phyloP scores from a whole-genome alignment of 306 rosid genomes.

The Ammopiptanthus mongolicus region DNA sequence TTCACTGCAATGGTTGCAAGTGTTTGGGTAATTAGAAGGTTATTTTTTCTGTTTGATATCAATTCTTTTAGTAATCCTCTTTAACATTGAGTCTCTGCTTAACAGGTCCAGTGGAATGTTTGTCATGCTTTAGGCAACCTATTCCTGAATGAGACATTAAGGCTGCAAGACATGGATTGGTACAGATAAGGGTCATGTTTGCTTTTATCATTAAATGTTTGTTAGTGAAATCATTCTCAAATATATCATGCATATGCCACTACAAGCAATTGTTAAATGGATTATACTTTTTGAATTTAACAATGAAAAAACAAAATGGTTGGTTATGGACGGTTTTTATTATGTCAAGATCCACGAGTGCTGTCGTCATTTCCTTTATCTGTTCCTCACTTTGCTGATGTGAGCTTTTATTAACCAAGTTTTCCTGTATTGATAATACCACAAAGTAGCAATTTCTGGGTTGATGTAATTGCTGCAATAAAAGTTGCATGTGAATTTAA shows the following conservation, averaged over 20 bases:
- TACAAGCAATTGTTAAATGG: neutral
- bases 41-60: no score
- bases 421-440: neutral
- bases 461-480: neutral
- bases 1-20: no score
- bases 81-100: constrained; percentile 16
- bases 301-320: neutral
- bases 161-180: constrained; percentile 84
- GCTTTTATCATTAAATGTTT: neutral
- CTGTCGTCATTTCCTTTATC: neutral
- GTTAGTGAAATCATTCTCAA: neutral
- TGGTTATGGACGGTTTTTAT: neutral
- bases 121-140: constrained; percentile 96
- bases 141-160: constrained; percentile 80
- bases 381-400: neutral
- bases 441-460: neutral
- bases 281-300: neutral
- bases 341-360: neutral
- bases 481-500: neutral
- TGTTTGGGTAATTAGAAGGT: no score
- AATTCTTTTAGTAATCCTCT: neutral
- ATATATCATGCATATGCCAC: neutral
- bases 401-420: neutral
- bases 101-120: constrained; percentile 97
- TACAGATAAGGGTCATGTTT: constrained; percentile 22